Conservation (phyloP, 768 basidiomycete species). For the Amanita jacksonii region DNA sequence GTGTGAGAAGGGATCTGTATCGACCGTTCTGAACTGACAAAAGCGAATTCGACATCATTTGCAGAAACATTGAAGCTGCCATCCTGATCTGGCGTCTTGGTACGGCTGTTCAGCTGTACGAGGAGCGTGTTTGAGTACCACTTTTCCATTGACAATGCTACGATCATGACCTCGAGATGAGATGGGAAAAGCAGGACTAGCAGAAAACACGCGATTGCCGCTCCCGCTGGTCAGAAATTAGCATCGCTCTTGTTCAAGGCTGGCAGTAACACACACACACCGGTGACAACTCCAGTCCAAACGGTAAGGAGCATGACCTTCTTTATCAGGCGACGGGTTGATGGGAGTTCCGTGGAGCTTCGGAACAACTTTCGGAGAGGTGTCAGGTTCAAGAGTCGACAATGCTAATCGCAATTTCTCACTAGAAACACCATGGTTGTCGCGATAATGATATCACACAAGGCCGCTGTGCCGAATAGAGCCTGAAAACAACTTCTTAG, state of each 20-base stretch:
- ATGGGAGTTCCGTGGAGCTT: background rate
- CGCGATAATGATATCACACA: background rate
- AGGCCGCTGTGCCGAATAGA: background rate
- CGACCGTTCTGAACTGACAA: background rate
- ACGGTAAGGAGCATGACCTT: background rate
- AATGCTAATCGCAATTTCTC: background rate
- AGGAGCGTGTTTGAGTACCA: background rate
- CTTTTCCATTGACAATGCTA: background rate
- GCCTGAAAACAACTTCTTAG: background rate
- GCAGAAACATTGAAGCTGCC: background rate
- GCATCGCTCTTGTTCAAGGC: background rate
- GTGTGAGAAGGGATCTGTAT: background rate
- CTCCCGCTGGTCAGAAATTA: background rate
- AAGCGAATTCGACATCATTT: background rate
- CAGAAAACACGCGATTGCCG: background rate
- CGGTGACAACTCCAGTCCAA: background rate
- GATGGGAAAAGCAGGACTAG: background rate
- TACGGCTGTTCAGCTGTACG: background rate
- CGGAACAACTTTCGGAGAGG: background rate
- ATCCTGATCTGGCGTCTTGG: background rate
- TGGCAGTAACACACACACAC: background rate
- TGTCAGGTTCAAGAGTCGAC: background rate
- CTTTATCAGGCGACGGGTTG: background rate
- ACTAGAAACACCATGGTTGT: background rate
- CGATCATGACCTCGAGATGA: background rate